Conservation (phyloP, 2,329 filamentous ascomycete species). For the Xylariaceae sp. region DNA sequence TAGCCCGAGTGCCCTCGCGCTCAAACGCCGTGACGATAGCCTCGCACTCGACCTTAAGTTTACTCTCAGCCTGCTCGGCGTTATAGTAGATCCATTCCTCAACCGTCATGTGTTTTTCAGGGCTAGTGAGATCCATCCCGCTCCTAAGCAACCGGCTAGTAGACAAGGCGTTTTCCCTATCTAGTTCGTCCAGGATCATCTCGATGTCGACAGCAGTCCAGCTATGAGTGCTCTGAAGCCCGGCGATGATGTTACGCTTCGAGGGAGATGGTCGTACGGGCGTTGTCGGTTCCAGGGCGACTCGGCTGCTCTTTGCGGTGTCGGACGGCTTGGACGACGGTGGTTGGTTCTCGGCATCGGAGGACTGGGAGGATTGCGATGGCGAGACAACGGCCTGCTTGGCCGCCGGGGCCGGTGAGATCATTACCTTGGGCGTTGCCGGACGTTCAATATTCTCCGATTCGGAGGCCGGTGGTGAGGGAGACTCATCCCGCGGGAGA, state of each 20-base stretch:
- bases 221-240: constrained; percentile 53
- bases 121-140: constrained; percentile 61
- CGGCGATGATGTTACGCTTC: constrained; percentile 54
- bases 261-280: constrained; percentile 55
- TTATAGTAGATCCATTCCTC: constrained; percentile 89
- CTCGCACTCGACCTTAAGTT: constrained; percentile 77
- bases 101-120: constrained; percentile 86
- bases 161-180: constrained; percentile 50
- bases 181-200: constrained; percentile 53
- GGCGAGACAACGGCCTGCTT: constrained; percentile 55
- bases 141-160: constrained; percentile 44
- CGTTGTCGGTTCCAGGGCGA: constrained; percentile 46
- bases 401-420: constrained; percentile 46
- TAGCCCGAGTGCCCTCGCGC: constrained; percentile 71
- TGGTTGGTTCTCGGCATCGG: constrained; percentile 75
- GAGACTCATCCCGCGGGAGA: constrained; percentile 25
- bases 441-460: constrained; percentile 30
- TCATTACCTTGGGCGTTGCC: constrained; percentile 41
- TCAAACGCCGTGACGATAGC: constrained; percentile 78
- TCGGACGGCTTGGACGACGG: constrained; percentile 61
- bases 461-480: constrained; percentile 31
- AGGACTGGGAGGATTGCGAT: constrained; percentile 68
- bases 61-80: constrained; percentile 73
- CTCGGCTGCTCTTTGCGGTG: constrained; percentile 42
- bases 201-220: constrained; percentile 80